These are phyloP conservation scores for Globisporangium parvum DNA, from an alignment of 352 stramenopile species.

Conservation along the genomic window DNA sequence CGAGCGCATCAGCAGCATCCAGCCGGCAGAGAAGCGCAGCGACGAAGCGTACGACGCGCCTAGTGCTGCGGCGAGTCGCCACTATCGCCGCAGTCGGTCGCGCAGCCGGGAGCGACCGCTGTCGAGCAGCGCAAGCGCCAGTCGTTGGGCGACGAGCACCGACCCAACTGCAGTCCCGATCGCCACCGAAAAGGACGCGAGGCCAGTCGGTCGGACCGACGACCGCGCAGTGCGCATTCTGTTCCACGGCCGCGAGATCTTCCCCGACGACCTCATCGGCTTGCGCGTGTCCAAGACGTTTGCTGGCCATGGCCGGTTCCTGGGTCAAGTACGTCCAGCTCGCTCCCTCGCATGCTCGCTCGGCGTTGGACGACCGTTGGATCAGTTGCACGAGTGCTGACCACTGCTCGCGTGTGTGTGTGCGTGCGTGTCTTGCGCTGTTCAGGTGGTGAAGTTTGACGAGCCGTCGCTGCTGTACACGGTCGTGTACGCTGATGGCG, in stretches of 20 bases:
- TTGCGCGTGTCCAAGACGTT: constrained; percentile 84
- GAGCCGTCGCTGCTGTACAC: constrained; percentile 59
- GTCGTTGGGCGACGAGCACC: neutral
- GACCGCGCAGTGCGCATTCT: constrained; percentile 52
- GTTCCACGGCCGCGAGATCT: constrained; percentile 71
- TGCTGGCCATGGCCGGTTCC: constrained; percentile 65
- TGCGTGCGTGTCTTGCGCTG: neutral
- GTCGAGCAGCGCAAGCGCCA: constrained; percentile 17
- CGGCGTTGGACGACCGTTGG: too few relatives aligned
- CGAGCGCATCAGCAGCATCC: constrained; percentile 9
- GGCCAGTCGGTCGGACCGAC: constrained; percentile 8
- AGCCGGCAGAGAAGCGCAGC: constrained; percentile 7
- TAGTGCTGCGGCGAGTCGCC: neutral
- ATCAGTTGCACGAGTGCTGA: too few relatives aligned
- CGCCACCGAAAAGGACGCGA: neutral
- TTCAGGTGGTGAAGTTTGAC: constrained; percentile 77
- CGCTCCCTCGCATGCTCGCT: too few relatives aligned
- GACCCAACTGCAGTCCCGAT: neutral
- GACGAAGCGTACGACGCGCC: constrained; percentile 2
- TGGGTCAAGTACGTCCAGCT: constrained; percentile 53
- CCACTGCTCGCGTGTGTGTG: neutral
- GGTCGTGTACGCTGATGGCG: constrained; percentile 79
- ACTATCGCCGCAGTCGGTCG: constrained; percentile 22
- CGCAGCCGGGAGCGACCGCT: constrained; percentile 22
- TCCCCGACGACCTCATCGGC: constrained; percentile 69